Evolutionary conservation across 106 monocot genomes (phyloP).

Genomic region (Dendrobium nobile): DNA sequence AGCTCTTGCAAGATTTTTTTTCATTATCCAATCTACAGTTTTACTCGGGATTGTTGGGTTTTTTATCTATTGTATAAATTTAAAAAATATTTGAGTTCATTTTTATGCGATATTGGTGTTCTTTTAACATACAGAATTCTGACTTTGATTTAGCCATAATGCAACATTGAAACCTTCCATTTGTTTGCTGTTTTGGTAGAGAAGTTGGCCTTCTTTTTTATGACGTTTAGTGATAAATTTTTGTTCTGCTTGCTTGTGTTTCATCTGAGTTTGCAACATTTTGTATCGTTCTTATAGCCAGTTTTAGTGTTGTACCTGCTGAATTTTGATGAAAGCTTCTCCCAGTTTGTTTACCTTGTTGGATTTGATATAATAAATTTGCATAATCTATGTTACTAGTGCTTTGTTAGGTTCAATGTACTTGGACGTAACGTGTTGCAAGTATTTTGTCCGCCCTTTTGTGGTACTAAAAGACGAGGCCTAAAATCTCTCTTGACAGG

Average conservation of each 20-base stretch:
- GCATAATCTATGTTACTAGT: background rate
- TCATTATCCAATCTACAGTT: background rate
- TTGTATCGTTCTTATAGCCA: background rate
- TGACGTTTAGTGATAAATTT: background rate
- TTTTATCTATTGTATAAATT: background rate
- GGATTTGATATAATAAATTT: background rate
- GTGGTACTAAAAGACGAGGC: background rate
- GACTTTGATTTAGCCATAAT: background rate
- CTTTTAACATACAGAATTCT: background rate
- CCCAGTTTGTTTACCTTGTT: background rate
- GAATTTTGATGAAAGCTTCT: background rate
- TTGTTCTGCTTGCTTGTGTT: background rate
- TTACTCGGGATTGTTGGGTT: background rate
- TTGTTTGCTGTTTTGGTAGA: background rate
- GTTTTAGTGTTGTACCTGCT: background rate
- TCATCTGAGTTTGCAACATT: background rate
- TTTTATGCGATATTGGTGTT: background rate
- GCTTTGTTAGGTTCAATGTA: background rate
- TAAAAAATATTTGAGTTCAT: background rate
- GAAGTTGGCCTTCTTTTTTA: background rate
- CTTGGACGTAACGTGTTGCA: background rate
- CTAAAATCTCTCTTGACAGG: conserved; percentile 22
- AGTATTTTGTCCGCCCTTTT: background rate
- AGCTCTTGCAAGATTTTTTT: background rate
- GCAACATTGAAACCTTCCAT: background rate